Base-by-base conservation (phyloP, 139 green algal species). In the Volvox reticuliferus region DNA sequence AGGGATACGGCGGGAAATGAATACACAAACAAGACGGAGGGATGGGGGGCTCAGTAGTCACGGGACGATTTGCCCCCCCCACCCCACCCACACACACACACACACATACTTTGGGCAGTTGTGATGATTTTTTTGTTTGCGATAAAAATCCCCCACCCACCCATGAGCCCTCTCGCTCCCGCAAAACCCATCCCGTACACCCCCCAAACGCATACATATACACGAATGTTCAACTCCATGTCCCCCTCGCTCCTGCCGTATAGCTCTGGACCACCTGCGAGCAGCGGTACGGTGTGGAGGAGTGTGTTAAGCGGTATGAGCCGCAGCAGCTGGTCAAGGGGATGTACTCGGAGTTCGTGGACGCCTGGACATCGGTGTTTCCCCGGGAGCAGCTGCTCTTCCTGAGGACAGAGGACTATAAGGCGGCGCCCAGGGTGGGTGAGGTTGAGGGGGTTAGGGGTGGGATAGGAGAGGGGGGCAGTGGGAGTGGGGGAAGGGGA, bases 271-370 rank as follows among this genome's bases (percentile, higher is more conserved):
- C 81, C 22, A 36, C 35, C 0, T 91, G 87, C 21, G 87, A 37
- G 77, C 22, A 67, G 36, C 62, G n/a, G 13, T 14, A 16, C 2
- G 79, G 88, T 22, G 28, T 50, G 37, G 36, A 30, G 18, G 71
- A 69, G 20, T 96, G 92, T 90, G 91, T 96, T 20, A 73, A 71
- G 35, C 67, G 82, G 0, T 96, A 93, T 89, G 71, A 93, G 62
- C 94, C 92, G 69, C 94, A 96, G 82, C 94, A 96, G 92, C 91
- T 95, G 79, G 91, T 95, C 6, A 94, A 96, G 87, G 73, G 86
- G 73, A 89, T 73, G 79, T 89, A 89, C 85, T n/a, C 17, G 5
- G 85, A 89, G 85, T 89, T 89, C 85, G 14, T 93, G 44, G 81
- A 93, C 63, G 92, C 94, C 20, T 95, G 94, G 94, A 37, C 93